phyloP scores from a whole-genome alignment of 495 filamentous ascomycete species.

The Aspergillus ellipticus region DNA sequence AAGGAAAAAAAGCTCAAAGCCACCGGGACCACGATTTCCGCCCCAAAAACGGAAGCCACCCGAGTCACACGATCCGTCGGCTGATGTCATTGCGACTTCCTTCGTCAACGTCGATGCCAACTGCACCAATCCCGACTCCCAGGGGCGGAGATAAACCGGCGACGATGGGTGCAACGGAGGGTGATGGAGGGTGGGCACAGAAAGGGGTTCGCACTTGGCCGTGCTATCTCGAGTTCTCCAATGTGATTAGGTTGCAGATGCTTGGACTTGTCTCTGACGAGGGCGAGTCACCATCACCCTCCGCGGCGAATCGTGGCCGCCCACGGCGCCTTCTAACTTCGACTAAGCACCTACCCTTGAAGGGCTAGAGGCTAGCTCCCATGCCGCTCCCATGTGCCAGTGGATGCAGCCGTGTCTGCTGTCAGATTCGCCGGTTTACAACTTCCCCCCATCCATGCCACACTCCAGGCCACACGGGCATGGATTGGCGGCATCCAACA shows the following conservation, averaged over 20 bases:
- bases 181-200: slow-evolving; percentile 2
- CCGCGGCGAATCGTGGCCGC: slow-evolving; percentile 11
- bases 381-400: slow-evolving; percentile 14
- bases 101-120: not conserved
- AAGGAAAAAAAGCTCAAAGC: not conserved
- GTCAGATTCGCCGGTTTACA: slow-evolving; percentile 3
- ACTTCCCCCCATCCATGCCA: not conserved
- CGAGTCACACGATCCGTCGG: slow-evolving; percentile 15
- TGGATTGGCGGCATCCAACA: not conserved
- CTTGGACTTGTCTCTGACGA: slow-evolving; percentile 7
- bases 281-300: not conserved
- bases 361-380: slow-evolving; percentile 5
- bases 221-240: not conserved
- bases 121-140: not conserved
- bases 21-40: too few relatives aligned
- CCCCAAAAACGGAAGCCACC: not conserved
- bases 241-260: slow-evolving; percentile 16
- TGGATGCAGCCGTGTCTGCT: not conserved
- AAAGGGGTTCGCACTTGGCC: slow-evolving; percentile 8
- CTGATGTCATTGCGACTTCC: slow-evolving; percentile 9
- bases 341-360: not conserved
- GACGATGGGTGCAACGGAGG: not conserved
- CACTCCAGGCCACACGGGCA: not conserved
- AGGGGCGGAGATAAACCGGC: not conserved
- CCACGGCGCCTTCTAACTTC: slow-evolving; percentile 7